phyloP scores from a whole-genome alignment of 2,329 filamentous ascomycete genomes.

The Claviceps sp. region DNA sequence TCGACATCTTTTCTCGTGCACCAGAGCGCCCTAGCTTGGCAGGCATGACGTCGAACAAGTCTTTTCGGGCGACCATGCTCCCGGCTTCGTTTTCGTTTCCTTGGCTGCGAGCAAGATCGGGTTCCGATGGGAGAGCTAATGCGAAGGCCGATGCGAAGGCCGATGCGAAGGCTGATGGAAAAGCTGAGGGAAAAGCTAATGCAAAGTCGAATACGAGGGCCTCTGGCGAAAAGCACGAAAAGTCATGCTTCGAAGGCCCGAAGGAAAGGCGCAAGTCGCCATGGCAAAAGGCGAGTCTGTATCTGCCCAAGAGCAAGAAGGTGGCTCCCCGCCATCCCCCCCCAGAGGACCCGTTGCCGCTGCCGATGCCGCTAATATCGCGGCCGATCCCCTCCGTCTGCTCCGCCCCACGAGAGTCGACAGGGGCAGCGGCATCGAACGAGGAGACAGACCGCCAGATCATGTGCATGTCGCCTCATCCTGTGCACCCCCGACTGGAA shows the following conservation, averaged over 20 bases:
- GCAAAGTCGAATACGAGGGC: background rate
- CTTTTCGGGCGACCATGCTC: slow-evolving; percentile 24
- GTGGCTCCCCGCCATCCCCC: background rate
- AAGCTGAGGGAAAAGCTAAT: too few relatives aligned
- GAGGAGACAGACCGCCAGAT: slow-evolving; percentile 1
- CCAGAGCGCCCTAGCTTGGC: background rate
- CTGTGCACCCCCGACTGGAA: slow-evolving; percentile 12
- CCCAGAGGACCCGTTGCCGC: background rate
- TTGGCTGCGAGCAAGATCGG: slow-evolving; percentile 17
- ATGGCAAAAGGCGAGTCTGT: slow-evolving; percentile 12
- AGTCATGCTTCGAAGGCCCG: background rate
- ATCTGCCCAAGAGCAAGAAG: slow-evolving; percentile 6
- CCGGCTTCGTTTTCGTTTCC: slow-evolving; percentile 24
- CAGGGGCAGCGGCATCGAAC: too few relatives aligned
- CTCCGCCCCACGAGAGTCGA: background rate
- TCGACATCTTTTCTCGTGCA: too few relatives aligned
- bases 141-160: too few relatives aligned
- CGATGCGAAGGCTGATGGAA: too few relatives aligned
- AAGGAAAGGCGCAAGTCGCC: slow-evolving; percentile 8
- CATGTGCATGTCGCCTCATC: slow-evolving; percentile 10
- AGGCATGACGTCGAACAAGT: slow-evolving; percentile 35
- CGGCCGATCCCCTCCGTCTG: background rate
- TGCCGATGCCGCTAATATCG: background rate
- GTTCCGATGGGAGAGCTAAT: slow-evolving; percentile 5
- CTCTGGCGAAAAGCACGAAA: background rate